Base-by-base conservation (phyloP, 169 alveolate species). In the Plasmodium reichenowi region DNA sequence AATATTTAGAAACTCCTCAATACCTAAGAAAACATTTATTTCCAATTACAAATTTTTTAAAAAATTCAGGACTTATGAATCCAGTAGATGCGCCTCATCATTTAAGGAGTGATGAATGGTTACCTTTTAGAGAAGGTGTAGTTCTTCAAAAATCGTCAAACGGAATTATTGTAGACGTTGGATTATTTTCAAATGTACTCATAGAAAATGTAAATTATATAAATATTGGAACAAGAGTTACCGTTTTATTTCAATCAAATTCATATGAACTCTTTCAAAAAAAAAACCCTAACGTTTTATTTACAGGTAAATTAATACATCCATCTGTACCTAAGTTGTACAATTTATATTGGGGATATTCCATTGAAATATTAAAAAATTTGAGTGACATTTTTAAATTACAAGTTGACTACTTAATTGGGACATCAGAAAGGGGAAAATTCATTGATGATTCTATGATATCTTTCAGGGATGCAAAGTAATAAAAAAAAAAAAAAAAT, bases 71-170 rank as follows among this genome's bases (percentile, higher is more conserved):
- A 38, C 89, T 98, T 56, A 98, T 98, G 97, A 98, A 98, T 89
- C 99, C 99, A 2, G 94, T 99, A 50, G 99, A 98, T 92, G 98
- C 99, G 13, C 99, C 99, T 54, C 99, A 99, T 92, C 99, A 99
- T 92, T 93, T 99, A 74, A 94, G 99, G 64, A 95, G 95, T 17
- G 95, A 95, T 70, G 99, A 98, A 89, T 97, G 98, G 98, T 94
- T 98, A 73, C 98, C 98, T 45, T 96, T 94, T 94, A 58, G 90
- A 13, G 93, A 88, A 71, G 93, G 93, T 5, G 91, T 60, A 10
- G 89, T 88, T 43, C 8, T 63, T 29, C 38, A 66, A 52, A 64
- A 74, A 17, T 56, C 60, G 43, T 59, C 50, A 8, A 60, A 50
- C 24, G 88, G 66, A 8, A 64, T 92, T 60, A 76, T 70, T 24